Conservation (phyloP, 2,329 filamentous ascomycete species). For the Lecanicillium sp. region DNA sequence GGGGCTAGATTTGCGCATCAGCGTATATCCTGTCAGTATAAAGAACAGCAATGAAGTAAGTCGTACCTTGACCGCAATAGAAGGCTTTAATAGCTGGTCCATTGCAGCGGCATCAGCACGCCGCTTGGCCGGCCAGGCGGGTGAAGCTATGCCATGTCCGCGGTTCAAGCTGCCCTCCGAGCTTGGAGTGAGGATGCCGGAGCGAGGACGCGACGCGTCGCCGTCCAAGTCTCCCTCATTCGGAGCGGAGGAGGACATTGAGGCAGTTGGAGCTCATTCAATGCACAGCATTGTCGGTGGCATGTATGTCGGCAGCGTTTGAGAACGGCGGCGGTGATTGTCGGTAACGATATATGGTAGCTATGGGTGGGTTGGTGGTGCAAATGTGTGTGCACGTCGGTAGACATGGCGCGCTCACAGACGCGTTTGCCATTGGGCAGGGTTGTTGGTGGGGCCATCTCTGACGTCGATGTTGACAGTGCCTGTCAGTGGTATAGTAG, state of each 20-base stretch:
- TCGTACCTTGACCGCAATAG: constrained; percentile 47
- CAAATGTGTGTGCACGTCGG: too few species aligned
- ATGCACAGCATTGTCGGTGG: too few species aligned
- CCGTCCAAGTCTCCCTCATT: constrained; percentile 34
- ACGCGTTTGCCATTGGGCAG: too few species aligned
- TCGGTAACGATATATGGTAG: too few species aligned
- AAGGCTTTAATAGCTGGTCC: constrained; percentile 41
- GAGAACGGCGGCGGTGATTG: too few species aligned
- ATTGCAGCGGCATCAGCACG: constrained; percentile 31
- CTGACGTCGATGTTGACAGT: too few species aligned
- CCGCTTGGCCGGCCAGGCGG: constrained; percentile 25
- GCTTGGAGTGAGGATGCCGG: constrained; percentile 32
- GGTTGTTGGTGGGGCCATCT: too few species aligned
- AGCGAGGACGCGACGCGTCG: constrained; percentile 42
- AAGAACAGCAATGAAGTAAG: too few species aligned
- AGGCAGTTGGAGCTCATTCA: constrained; percentile 2
- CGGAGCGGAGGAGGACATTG: constrained; percentile 25
- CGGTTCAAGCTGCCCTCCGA: constrained; percentile 30
- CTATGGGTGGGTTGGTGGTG: too few species aligned
- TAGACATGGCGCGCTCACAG: too few species aligned
- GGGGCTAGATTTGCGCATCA: constrained; percentile 32
- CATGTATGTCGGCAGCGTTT: too few species aligned
- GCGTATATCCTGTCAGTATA: not conserved
- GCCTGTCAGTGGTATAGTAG: too few species aligned
- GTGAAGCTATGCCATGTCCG: constrained; percentile 20